Conservation (phyloP, 164 flowering plant species). For the Chloranthus sessilifolius region DNA sequence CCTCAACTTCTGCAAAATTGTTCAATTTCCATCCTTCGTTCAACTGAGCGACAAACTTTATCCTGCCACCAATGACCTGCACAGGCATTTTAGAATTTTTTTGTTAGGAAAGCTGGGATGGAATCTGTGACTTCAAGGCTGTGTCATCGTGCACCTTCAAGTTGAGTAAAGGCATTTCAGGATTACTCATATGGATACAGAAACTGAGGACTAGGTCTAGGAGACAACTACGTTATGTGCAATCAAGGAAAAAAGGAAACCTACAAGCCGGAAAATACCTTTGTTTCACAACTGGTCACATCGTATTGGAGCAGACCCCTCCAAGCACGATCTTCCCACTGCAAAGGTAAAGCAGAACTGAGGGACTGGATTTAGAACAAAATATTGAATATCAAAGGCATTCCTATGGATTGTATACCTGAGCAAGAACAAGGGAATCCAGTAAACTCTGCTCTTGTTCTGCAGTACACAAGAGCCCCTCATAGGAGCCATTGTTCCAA, state of each 20-base stretch:
- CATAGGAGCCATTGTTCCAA: constrained; percentile 7
- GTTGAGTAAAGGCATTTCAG: too few species aligned
- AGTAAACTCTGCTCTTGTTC: constrained; percentile 25
- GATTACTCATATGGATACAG: too few species aligned
- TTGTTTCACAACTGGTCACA: constrained; percentile 28
- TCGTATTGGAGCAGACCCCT: constrained; percentile 31
- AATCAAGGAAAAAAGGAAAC: too few species aligned
- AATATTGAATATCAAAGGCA: not conserved
- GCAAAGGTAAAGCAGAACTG: not conserved
- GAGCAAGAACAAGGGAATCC: constrained; percentile 34
- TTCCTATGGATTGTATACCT: constrained; percentile 13
- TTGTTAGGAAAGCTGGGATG: too few species aligned
- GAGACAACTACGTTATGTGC: too few species aligned
- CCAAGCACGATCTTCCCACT: constrained; percentile 36
- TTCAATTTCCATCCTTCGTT: constrained; percentile 18
- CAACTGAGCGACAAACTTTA: constrained; percentile 28
- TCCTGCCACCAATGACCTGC: constrained; percentile 26
- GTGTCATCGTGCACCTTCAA: too few species aligned
- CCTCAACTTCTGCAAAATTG: constrained; percentile 1
- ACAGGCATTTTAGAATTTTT: not conserved
- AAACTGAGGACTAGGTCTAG: too few species aligned
- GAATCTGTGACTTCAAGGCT: too few species aligned
- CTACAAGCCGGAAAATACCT: too few species aligned
- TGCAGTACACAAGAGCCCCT: constrained; percentile 6
- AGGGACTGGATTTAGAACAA: not conserved